phyloP scores from a whole-genome alignment of 2,329 filamentous ascomycete species.

The Amphichorda felina region DNA sequence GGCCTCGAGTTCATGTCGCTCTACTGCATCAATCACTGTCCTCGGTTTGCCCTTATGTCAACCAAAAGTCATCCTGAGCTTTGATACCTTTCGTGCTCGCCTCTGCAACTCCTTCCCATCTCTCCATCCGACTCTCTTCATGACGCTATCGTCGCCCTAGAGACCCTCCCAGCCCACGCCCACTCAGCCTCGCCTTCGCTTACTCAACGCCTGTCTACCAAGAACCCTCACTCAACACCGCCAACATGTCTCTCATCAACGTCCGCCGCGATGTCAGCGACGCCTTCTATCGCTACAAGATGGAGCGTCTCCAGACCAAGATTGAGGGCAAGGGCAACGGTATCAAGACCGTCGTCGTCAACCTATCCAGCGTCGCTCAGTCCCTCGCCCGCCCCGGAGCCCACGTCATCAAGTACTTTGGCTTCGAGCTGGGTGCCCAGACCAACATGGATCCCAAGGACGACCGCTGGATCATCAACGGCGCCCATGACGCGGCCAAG shows the following conservation, averaged over 20 bases:
- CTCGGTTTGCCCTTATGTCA: slow-evolving; percentile 42
- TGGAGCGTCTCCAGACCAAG: slow-evolving; percentile 97
- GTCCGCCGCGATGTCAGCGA: slow-evolving; percentile 97
- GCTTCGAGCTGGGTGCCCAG: slow-evolving; percentile 96
- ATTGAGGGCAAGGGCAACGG: slow-evolving; percentile 99
- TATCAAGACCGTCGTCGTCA: slow-evolving; percentile 97
- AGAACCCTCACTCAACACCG: slow-evolving; percentile 22
- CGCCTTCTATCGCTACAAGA: slow-evolving; percentile 99
- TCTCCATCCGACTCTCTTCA: slow-evolving; percentile 22
- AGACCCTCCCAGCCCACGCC: slow-evolving; percentile 1
- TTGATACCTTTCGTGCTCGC: slow-evolving; percentile 36
- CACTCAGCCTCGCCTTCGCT: neutral
- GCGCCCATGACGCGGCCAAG: slow-evolving; percentile 87
- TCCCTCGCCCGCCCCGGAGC: slow-evolving; percentile 85
- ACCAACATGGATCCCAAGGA: slow-evolving; percentile 96
- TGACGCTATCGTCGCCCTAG: slow-evolving; percentile 21
- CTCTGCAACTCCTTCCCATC: slow-evolving; percentile 18
- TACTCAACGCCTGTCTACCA: neutral
- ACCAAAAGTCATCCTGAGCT: slow-evolving; percentile 36
- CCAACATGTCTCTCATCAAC: slow-evolving; percentile 93
- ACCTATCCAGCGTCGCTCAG: slow-evolving; percentile 84
- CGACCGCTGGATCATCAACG: slow-evolving; percentile 99
- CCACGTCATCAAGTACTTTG: slow-evolving; percentile 99
- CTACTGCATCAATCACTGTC: slow-evolving; percentile 32
- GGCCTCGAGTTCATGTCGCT: slow-evolving; percentile 43